Evolutionary conservation across 2,329 filamentous ascomycete species (phyloP).

Genomic region (Neoarthrinium moseri): DNA sequence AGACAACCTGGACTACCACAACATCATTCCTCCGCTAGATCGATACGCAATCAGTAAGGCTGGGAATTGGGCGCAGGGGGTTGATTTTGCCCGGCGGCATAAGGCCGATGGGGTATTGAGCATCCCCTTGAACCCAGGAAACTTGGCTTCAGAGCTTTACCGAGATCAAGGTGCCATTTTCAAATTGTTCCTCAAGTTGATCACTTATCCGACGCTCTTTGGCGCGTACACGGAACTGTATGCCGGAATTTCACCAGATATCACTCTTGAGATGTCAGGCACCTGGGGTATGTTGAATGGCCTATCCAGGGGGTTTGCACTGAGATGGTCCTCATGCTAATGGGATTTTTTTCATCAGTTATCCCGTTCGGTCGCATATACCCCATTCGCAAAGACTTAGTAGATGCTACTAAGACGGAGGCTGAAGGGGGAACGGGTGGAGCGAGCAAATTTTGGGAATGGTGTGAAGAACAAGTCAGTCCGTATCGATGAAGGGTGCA

Average conservation of each 20-base stretch:
- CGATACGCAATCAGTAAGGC: conserved; percentile 5
- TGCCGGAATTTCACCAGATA: conserved; percentile 4
- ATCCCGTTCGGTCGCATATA: conserved; percentile 1
- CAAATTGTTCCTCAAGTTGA: neutral
- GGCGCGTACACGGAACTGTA: conserved; percentile 3
- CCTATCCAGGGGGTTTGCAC: too few relatives aligned
- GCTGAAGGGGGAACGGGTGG: conserved; percentile 1
- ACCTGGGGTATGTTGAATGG: too few relatives aligned
- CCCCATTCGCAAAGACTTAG: neutral
- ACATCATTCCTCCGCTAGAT: conserved; percentile 13
- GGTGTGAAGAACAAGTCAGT: conserved; percentile 7
- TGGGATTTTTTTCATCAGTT: neutral
- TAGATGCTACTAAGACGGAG: neutral
- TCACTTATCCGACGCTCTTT: neutral
- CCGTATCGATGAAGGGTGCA: too few relatives aligned
- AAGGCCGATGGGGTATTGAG: conserved; percentile 4
- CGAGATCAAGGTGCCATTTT: conserved; percentile 2
- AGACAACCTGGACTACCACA: conserved; percentile 17
- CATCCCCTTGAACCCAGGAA: conserved; percentile 4
- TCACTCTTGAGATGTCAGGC: conserved; percentile 2
- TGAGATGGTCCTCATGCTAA: neutral
- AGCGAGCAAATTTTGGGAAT: conserved; percentile 4
- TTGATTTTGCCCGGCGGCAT: conserved; percentile 4
- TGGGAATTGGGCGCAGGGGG: neutral
- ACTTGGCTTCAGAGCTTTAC: neutral